These are phyloP conservation scores for Alternaria tenuissima DNA, from an alignment of 2,329 filamentous ascomycete genomes.

Conservation along the genomic window DNA sequence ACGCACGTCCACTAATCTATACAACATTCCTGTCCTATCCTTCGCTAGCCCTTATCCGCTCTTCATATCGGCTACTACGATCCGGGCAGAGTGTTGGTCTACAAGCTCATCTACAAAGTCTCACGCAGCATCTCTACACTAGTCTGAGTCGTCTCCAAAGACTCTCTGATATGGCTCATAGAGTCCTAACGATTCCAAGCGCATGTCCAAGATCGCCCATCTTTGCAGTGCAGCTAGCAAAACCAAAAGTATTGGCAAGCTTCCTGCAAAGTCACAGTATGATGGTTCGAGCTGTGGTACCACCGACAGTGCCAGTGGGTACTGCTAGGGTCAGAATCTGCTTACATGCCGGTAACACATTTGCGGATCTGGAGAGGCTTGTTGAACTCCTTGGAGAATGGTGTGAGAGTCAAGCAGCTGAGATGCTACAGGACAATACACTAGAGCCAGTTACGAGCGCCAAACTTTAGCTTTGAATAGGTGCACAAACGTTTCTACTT, in stretches of 20 bases:
- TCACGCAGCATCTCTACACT: constrained; percentile 34
- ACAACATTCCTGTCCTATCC: constrained; percentile 55
- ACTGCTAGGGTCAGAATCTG: constrained; percentile 52
- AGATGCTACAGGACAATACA: neutral
- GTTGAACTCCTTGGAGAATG: constrained; percentile 43
- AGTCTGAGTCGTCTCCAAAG: constrained; percentile 23
- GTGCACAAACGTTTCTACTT: neutral
- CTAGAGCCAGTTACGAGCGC: neutral
- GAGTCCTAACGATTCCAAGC: constrained; percentile 31
- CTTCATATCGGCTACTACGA: constrained; percentile 40
- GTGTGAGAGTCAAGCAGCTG: constrained; percentile 23
- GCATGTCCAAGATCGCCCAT: constrained; percentile 43
- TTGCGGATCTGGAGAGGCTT: constrained; percentile 46
- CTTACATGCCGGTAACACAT: constrained; percentile 54
- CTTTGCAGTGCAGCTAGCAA: constrained; percentile 42
- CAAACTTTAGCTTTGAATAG: constrained; percentile 4
- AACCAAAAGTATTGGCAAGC: constrained; percentile 38
- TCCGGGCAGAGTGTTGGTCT: constrained; percentile 30
- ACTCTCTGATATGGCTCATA: constrained; percentile 18
- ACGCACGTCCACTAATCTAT: constrained; percentile 53
- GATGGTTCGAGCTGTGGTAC: constrained; percentile 50
- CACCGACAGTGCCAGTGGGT: constrained; percentile 54
- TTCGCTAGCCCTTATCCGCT: constrained; percentile 52
- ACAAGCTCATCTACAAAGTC: constrained; percentile 33
- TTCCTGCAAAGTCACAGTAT: constrained; percentile 40